Evolutionary conservation across 331 rosid species (phyloP).

Genomic region (Pyracantha coccinea): DNA sequence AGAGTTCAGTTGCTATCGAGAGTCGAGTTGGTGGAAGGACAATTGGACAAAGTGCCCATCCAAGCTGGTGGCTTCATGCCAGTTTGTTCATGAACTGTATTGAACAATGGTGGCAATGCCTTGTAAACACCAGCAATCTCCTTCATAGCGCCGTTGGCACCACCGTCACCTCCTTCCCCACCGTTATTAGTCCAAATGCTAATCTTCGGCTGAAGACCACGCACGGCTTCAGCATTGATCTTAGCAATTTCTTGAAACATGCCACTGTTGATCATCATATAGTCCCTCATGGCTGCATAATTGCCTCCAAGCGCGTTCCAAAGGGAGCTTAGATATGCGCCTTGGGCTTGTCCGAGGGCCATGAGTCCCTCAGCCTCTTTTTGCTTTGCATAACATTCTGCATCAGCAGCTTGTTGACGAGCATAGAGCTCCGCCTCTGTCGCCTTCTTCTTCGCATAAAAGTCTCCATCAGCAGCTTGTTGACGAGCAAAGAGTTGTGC

Average conservation of each 20-base stretch:
- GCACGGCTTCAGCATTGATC: conserved; percentile 44
- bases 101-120: conserved; percentile 51
- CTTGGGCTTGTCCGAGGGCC: conserved; percentile 39
- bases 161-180: background rate
- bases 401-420: conserved; percentile 50
- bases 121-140: conserved; percentile 46
- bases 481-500: conserved; percentile 29
- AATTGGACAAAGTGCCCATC: conserved; percentile 38
- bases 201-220: conserved; percentile 51
- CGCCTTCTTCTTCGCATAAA: conserved; percentile 32
- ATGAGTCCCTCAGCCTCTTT: conserved; percentile 54
- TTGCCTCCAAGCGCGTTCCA: conserved; percentile 34
- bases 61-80: conserved; percentile 62
- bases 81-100: conserved; percentile 53
- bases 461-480: conserved; percentile 42
- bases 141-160: conserved; percentile 25
- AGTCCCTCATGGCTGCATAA: conserved; percentile 41
- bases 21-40: background rate
- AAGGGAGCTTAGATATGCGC: conserved; percentile 26
- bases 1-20: no score
- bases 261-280: conserved; percentile 39
- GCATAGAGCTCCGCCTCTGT: conserved; percentile 8
- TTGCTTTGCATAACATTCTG: conserved; percentile 38
- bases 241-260: conserved; percentile 49
- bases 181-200: conserved; percentile 50